A percentile compares a stretch with the other conserved stretches of the same genome.
These are phyloP conservation scores for Beauveria bassiana DNA, from an alignment of 2,329 filamentous ascomycete genomes.

Conservation along the genomic window DNA sequence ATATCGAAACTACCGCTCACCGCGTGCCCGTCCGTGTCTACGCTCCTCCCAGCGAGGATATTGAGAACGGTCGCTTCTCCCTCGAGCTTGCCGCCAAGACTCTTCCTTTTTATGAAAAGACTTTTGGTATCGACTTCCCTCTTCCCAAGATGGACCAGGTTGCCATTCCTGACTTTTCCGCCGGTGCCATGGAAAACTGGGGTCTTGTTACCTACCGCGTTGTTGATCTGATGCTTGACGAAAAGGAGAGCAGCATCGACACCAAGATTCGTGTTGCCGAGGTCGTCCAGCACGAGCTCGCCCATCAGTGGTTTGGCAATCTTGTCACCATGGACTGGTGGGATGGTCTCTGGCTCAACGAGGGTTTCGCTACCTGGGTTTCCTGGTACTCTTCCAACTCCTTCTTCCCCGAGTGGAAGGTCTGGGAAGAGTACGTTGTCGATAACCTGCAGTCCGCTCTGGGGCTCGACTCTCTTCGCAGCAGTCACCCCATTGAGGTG, in stretches of 20 bases:
- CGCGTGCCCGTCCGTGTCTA: slow-evolving; percentile 91
- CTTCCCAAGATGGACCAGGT: slow-evolving; percentile 54
- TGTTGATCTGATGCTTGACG: slow-evolving; percentile 73
- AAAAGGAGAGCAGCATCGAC: slow-evolving; percentile 81
- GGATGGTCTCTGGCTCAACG: slow-evolving; percentile 95
- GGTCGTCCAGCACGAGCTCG: slow-evolving; percentile 92
- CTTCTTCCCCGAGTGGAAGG: slow-evolving; percentile 97
- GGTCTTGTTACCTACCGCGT: slow-evolving; percentile 91
- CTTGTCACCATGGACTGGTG: slow-evolving; percentile 98
- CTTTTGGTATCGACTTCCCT: slow-evolving; percentile 73
- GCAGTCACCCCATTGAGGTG: slow-evolving; percentile 94
- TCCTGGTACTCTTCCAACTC: slow-evolving; percentile 73
- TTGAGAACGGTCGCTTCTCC: slow-evolving; percentile 86
- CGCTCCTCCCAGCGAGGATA: slow-evolving; percentile 80
- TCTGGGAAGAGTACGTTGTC: slow-evolving; percentile 92
- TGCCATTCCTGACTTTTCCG: slow-evolving; percentile 90
- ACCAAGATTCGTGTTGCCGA: slow-evolving; percentile 91
- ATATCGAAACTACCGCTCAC: slow-evolving; percentile 87
- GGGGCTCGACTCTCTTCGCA: slow-evolving; percentile 80
- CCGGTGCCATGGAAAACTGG: slow-evolving; percentile 98
- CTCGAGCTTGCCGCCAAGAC: slow-evolving; percentile 84
- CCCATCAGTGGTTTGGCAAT: slow-evolving; percentile 98
- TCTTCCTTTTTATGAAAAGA: slow-evolving; percentile 89
- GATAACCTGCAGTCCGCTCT: slow-evolving; percentile 86
- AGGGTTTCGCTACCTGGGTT: slow-evolving; percentile 64